Percentiles rank a stretch among this genome's conserved stretches.
phyloP scores from a whole-genome alignment of 2,329 filamentous ascomycete genomes.

The Lachnellula occidentalis region DNA sequence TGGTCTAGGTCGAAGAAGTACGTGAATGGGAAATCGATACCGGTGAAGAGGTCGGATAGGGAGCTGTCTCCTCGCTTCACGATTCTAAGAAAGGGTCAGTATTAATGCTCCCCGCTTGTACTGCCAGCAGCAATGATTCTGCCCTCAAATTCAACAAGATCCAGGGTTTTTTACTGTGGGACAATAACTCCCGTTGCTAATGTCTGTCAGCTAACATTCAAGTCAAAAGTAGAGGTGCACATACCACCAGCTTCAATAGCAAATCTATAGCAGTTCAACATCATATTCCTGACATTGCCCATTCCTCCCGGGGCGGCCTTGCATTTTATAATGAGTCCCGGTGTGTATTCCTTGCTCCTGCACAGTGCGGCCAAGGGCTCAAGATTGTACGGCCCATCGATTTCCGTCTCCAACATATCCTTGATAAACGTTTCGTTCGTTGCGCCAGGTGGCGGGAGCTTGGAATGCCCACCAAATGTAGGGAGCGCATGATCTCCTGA shows the following conservation, averaged over 20 bases:
- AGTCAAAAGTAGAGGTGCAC: slow-evolving; percentile 14
- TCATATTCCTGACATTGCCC: slow-evolving; percentile 37
- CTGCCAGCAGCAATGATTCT: background rate
- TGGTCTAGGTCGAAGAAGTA: slow-evolving; percentile 41
- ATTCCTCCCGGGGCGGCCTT: slow-evolving; percentile 37
- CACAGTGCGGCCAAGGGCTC: background rate
- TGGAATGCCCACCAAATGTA: background rate
- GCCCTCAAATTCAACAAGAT: background rate
- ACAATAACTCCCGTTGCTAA: slow-evolving; percentile 29
- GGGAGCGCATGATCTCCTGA: background rate
- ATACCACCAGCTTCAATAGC: slow-evolving; percentile 42
- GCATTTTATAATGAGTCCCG: slow-evolving; percentile 38
- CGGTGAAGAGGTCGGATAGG: background rate
- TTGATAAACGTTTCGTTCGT: background rate
- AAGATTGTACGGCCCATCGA: slow-evolving; percentile 2
- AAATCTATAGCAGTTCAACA: slow-evolving; percentile 39
- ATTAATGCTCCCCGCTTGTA: background rate
- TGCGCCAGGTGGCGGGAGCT: background rate
- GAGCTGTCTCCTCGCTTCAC: background rate
- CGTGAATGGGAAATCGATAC: slow-evolving; percentile 25
- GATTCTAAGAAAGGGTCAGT: background rate
- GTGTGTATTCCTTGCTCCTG: background rate
- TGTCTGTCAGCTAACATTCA: slow-evolving; percentile 9
- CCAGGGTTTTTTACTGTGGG: background rate
- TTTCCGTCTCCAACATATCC: background rate